Conservation (phyloP, 345 rosid species). For the Pseudoturritis turrita region DNA sequence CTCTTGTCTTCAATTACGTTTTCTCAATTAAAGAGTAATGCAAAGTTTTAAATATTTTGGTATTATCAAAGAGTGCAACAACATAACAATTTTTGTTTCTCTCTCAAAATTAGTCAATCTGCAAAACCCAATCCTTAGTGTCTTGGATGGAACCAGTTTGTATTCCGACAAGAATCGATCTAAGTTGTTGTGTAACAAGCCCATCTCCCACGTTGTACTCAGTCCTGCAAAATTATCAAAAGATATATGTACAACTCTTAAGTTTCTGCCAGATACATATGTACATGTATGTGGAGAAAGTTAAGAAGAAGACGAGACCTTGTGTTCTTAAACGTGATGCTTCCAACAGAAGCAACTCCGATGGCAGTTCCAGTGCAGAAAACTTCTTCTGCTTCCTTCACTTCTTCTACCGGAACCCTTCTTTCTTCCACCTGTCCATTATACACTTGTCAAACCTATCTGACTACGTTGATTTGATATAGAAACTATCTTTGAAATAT, state of each 20-base stretch:
- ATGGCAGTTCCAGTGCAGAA: slow-evolving; percentile 85
- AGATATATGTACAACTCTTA: background rate
- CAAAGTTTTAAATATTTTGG: background rate
- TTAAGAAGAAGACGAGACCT: slow-evolving; percentile 34
- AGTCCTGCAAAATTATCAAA: slow-evolving; percentile 33
- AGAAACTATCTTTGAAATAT: no score
- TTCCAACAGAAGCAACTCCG: slow-evolving; percentile 64
- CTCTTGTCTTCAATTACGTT: no score
- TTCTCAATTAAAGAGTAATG: no score
- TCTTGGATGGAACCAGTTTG: slow-evolving; percentile 52
- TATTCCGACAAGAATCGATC: slow-evolving; percentile 37
- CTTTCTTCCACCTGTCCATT: slow-evolving; percentile 64
- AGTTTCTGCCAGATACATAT: no score
- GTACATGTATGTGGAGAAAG: background rate
- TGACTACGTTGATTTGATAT: no score
- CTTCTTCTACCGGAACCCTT: slow-evolving; percentile 46
- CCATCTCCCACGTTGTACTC: slow-evolving; percentile 38
- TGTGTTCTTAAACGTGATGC: slow-evolving; percentile 49
- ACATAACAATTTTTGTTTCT: background rate
- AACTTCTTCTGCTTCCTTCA: slow-evolving; percentile 60
- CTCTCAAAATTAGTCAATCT: slow-evolving; percentile 28
- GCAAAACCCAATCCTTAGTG: slow-evolving; percentile 48
- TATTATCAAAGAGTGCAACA: slow-evolving; percentile 7
- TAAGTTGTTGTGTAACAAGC: slow-evolving; percentile 31
- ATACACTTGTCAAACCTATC: background rate